Conservation (phyloP, 202 grass and related monocot species). For the Zoysia matrella region DNA sequence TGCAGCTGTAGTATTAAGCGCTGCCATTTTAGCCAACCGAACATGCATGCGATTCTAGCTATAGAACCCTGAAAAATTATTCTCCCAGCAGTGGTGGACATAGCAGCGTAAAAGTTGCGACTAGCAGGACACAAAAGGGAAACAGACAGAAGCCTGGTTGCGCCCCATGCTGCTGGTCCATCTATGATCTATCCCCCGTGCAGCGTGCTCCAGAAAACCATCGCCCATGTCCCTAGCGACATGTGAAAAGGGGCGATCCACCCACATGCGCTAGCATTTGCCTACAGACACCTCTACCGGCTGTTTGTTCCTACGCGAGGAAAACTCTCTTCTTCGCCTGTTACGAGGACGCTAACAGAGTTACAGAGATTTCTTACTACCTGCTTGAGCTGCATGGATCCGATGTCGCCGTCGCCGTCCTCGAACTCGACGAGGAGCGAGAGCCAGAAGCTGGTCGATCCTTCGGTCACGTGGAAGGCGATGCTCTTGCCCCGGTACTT, state of each 20-base stretch:
- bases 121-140: neutral
- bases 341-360: no score
- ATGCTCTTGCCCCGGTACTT: slow-evolving; percentile 83
- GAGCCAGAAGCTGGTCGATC: slow-evolving; percentile 90
- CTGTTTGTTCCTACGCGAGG: no score
- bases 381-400: slow-evolving; percentile 92
- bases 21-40: neutral
- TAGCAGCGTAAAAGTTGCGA: slow-evolving; percentile 13
- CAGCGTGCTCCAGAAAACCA: slow-evolving; percentile 36
- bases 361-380: slow-evolving; percentile 27
- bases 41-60: neutral
- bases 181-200: no score
- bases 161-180: slow-evolving; percentile 9
- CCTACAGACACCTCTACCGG: neutral
- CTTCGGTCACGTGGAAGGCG: slow-evolving; percentile 92
- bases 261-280: slow-evolving; percentile 18
- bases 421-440: slow-evolving; percentile 87
- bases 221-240: slow-evolving; percentile 31
- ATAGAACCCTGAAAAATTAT: neutral
- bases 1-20: no score
- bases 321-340: no score
- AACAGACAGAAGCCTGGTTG: slow-evolving; percentile 3
- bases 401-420: slow-evolving; percentile 34
- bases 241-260: slow-evolving; percentile 5
- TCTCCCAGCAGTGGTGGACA: neutral